Conservation (phyloP, 192 early-diverging fungal genomes). For the Funneliformis mosseae region DNA sequence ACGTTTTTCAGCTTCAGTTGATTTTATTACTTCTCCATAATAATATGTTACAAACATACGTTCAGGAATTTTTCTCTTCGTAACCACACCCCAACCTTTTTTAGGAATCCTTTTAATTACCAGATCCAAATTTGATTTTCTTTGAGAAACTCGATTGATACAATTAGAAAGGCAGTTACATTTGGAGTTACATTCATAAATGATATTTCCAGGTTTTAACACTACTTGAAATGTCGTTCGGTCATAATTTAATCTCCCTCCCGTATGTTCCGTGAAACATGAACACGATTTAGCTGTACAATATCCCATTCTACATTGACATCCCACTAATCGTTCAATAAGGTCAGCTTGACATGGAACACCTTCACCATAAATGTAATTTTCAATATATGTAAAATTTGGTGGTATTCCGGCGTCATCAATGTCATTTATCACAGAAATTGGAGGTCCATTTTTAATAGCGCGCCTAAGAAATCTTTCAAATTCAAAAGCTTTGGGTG, state of each 20-base stretch:
- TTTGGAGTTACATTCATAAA: conserved; percentile 55
- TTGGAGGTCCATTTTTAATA: not conserved
- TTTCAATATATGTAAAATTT: conserved; percentile 8
- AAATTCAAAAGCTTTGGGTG: not conserved
- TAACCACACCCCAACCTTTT: conserved; percentile 64
- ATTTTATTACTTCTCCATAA: conserved; percentile 61
- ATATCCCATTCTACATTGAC: not conserved
- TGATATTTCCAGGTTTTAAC: conserved; percentile 9
- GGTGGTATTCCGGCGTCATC: conserved; percentile 3
- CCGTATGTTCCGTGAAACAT: not conserved
- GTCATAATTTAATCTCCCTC: conserved; percentile 1
- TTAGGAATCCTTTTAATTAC: conserved; percentile 46
- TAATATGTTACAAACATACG: conserved; percentile 64
- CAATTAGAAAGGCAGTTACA: conserved; percentile 53
- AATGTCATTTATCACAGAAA: conserved; percentile 16
- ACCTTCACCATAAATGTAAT: not conserved
- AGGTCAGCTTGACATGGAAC: not conserved
- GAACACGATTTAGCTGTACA: conserved; percentile 1
- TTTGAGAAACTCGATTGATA: conserved; percentile 54
- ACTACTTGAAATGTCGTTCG: not conserved
- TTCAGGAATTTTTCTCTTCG: conserved; percentile 41
- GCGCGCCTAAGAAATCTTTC: not conserved
- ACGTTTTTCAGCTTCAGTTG: conserved; percentile 44
- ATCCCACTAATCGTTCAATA: not conserved
- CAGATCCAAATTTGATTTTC: conserved; percentile 43